phyloP scores from a whole-genome alignment of 352 stramenopile genomes.

The Pythium grandisporangium region DNA sequence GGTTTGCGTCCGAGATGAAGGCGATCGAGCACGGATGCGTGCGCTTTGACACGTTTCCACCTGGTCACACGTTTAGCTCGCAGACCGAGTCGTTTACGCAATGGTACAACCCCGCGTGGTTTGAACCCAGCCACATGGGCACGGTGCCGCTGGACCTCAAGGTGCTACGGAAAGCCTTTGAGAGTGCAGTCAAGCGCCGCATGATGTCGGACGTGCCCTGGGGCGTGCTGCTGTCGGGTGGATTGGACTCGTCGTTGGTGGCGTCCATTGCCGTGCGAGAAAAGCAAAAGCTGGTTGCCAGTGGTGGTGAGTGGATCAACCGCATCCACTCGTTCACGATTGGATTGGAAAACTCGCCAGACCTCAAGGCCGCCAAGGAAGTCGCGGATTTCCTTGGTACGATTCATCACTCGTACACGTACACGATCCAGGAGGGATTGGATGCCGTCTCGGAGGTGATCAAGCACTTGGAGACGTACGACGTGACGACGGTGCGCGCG shows the following conservation, averaged over 20 bases:
- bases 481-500: constrained; percentile 97
- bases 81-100: constrained; percentile 85
- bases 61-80: constrained; percentile 83
- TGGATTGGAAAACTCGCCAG: constrained; percentile 93
- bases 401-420: constrained; percentile 98
- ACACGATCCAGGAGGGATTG: constrained; percentile 97
- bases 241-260: constrained; percentile 97
- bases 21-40: constrained; percentile 84
- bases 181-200: constrained; percentile 90
- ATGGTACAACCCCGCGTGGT: constrained; percentile 96
- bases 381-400: constrained; percentile 97
- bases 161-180: constrained; percentile 87
- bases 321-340: constrained; percentile 98
- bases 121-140: constrained; percentile 58
- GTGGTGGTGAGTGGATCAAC: constrained; percentile 82
- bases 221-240: constrained; percentile 96
- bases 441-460: constrained; percentile 97
- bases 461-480: constrained; percentile 97
- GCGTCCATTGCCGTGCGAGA: constrained; percentile 94
- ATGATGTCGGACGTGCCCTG: constrained; percentile 99
- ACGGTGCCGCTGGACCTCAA: constrained; percentile 51
- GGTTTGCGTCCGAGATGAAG: constrained; percentile 98
- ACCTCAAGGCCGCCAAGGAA: constrained; percentile 94
- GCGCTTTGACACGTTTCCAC: constrained; percentile 85
- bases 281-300: constrained; percentile 75